Base-by-base conservation (phyloP, 371 early-diverging fungal genomes). In the Capillidium rhysosporum region DNA sequence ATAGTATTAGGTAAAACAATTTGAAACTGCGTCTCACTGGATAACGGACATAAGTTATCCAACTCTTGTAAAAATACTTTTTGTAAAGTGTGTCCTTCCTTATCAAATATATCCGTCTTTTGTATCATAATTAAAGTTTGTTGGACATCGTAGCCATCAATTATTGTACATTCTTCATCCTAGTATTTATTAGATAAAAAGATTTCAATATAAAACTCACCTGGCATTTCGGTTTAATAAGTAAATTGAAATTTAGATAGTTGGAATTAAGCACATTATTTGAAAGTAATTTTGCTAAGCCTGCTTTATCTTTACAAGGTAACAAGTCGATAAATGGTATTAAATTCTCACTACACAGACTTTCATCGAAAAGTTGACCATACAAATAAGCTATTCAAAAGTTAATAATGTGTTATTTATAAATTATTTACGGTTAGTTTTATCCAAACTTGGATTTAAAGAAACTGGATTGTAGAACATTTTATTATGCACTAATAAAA, bases 341-440 rank as follows among this genome's bases (percentile, higher is more conserved):
- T 62, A 97, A 67, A 64, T 97, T 97, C 61, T 95, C 98, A 1
- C 96, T 97, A 61, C 98, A 97, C 0, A 90, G 86, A 58, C 79
- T 82, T 61, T 97, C 98, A 58, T 84, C 82, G 0, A 93, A 84
- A 25, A 96, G 68, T 4, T 76, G 66, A 1, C 84, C 87, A 56
- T 85, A 89, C n/a, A 47, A 47, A 34, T 34, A 34, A 12, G 34
- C 34, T 34, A 12, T 7, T 12, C 4, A 12, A 34, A 34, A 34
- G 12, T 34, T 34, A 34, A 12, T 12, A 34, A 34, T 7, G 7
- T 7, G 7, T 7, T 34, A 7, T 4, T 12, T 7, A 34, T 34
- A 34, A 34, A 34, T 34, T n/a, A 34, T 12, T 34, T 34, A 34
- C 34, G 34, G 34, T 34, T 34, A 34, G 4, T 34, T 7, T 4